Conservation (phyloP, 192 early-diverging fungal genomes). For the Phlyctochytrium planicorne region DNA sequence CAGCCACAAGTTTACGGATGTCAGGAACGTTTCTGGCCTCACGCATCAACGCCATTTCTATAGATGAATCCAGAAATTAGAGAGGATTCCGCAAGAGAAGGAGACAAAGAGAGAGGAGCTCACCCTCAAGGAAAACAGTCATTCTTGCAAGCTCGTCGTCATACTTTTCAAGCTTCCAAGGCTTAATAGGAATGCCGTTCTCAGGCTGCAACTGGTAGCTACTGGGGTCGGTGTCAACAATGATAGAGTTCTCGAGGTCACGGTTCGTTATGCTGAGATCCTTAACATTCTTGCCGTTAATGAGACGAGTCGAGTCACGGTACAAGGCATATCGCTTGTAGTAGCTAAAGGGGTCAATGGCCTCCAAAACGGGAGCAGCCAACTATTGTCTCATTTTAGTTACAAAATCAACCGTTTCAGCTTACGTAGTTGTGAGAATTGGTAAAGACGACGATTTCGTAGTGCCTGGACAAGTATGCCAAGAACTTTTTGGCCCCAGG, state of each 20-base stretch:
- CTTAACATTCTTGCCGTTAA: constrained; percentile 75
- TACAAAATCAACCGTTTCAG: neutral
- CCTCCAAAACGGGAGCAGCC: constrained; percentile 80
- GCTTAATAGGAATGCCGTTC: constrained; percentile 80
- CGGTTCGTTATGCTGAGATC: constrained; percentile 93
- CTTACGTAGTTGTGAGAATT: constrained; percentile 78
- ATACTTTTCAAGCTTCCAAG: constrained; percentile 79
- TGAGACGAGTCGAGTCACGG: constrained; percentile 86
- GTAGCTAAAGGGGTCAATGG: constrained; percentile 84
- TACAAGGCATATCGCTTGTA: constrained; percentile 84
- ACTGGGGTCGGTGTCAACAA: constrained; percentile 87
- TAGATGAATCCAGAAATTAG: constrained; percentile 13
- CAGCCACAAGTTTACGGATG: constrained; percentile 46
- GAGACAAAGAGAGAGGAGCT: constrained; percentile 16
- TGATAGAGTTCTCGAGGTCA: constrained; percentile 88
- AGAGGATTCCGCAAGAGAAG: constrained; percentile 14
- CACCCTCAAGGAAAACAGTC: constrained; percentile 91
- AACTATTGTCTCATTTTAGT: constrained; percentile 43
- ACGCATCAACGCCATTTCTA: constrained; percentile 46
- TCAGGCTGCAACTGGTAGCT: constrained; percentile 88
- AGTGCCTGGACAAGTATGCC: constrained; percentile 84
- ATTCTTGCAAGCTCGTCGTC: constrained; percentile 81
- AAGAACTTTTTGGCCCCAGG: constrained; percentile 96
- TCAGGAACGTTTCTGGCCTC: constrained; percentile 40
- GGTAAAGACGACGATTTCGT: constrained; percentile 95